phyloP scores from a whole-genome alignment of 1,284 basidiomycete genomes.

The Naganishia sp. region DNA sequence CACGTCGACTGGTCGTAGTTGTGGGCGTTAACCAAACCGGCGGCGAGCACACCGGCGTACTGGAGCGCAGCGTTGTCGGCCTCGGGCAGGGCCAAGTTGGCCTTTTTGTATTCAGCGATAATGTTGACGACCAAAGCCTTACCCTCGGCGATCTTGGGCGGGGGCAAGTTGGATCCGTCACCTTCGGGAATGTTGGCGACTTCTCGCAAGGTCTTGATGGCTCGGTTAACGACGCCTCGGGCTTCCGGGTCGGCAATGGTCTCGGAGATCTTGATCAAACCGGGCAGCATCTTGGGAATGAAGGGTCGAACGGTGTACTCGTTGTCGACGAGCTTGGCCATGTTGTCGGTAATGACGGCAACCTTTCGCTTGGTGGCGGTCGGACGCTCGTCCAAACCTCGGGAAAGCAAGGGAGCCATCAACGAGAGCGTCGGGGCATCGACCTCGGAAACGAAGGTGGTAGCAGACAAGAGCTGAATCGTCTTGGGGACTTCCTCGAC shows the following conservation, averaged over 20 bases:
- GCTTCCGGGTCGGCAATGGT: slow-evolving; percentile 95
- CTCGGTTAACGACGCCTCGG: slow-evolving; percentile 80
- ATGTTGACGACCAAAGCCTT: slow-evolving; percentile 67
- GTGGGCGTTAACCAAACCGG: slow-evolving; percentile 83
- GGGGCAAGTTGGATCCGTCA: slow-evolving; percentile 86
- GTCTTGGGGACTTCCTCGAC: slow-evolving; percentile 98
- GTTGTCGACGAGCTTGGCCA: slow-evolving; percentile 97
- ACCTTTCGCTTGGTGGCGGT: slow-evolving; percentile 96
- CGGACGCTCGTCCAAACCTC: slow-evolving; percentile 93
- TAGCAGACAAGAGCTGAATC: slow-evolving; percentile 93
- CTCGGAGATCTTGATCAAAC: slow-evolving; percentile 88
- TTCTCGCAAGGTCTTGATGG: slow-evolving; percentile 89
- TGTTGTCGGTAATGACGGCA: slow-evolving; percentile 96
- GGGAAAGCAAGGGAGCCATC: slow-evolving; percentile 95
- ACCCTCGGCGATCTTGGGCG: slow-evolving; percentile 73
- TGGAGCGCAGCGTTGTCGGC: slow-evolving; percentile 64
- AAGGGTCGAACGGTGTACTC: slow-evolving; percentile 93
- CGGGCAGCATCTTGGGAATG: slow-evolving; percentile 91
- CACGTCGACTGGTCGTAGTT: slow-evolving; percentile 88
- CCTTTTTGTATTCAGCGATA: slow-evolving; percentile 78
- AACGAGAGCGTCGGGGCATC: slow-evolving; percentile 98
- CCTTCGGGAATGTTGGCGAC: slow-evolving; percentile 81
- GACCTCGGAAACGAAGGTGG: slow-evolving; percentile 99
- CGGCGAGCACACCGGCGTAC: slow-evolving; percentile 77
- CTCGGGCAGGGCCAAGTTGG: slow-evolving; percentile 62